Evolutionary conservation across 2,329 filamentous ascomycete species (phyloP), one percentile per base, ranked within the genome.

Genomic region (Leptoxyphium fumago): DNA sequence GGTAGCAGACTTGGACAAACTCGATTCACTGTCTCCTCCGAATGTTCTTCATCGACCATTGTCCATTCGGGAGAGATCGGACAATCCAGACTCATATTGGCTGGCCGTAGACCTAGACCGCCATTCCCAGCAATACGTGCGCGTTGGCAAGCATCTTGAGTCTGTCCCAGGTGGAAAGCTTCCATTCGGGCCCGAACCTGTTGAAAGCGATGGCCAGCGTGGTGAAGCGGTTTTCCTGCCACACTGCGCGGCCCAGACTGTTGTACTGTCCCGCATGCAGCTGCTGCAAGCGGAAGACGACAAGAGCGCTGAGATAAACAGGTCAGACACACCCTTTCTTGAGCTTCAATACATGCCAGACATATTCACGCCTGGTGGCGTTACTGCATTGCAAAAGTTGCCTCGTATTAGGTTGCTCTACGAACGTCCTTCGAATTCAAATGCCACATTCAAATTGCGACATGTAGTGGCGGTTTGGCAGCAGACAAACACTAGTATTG

Each of bases 261-360:
- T 45, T 13, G 39, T 52, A 30, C 45, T 53, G n/a, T 50, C 49
- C 11, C 46, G 50, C 42, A 52, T 53, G 40, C n/a, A 36, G 29
- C 45, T 48, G 1, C 11, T 17, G 15, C 11, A 10, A 21, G 41
- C 17, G n/a, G 10, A 21, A 11, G 21, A n/a, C 30, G n/a, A 9
- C 9, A 32, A 10, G 29, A 13, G 18, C 21, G 7, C 11, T 14
- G 13, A 18, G 29, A n/a, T 17, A 10, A 15, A 39, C 29, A 14
- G 34, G 10, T 18, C 41, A 40, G 9, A n/a, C 36, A 3, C 38
- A 21, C 29, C 44, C 5, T 32, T 15, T 10, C 45, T 54, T 17
- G 29, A 48, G 9, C 48, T 47, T 13, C 42, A 50, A 32, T 48
- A 52, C 39, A 45, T 43, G 5, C 50, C 52, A 2, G 47, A 45